phyloP scores from a whole-genome alignment of 1,284 basidiomycete species.

The Sphagnurus paluster region DNA sequence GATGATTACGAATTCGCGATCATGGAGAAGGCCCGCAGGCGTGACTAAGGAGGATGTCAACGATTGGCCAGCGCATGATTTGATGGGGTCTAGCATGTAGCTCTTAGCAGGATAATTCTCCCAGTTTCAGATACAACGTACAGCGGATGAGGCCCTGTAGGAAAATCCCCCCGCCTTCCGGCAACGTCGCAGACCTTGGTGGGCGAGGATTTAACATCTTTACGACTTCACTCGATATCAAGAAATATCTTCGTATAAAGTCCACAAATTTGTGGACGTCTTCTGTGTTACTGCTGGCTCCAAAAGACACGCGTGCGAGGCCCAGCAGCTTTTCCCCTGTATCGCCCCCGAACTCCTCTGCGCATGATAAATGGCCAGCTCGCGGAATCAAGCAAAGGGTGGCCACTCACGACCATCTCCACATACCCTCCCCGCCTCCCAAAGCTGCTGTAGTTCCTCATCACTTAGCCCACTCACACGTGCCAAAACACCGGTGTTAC shows the following conservation, averaged over 20 bases:
- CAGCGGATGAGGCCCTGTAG: constrained; percentile 14
- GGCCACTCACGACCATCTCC: constrained; percentile 13
- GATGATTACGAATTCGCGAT: constrained; percentile 15
- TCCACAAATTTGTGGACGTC: constrained; percentile 14
- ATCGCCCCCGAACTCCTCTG: constrained; percentile 17
- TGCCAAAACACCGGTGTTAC: constrained; percentile 16
- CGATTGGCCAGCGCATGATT: constrained; percentile 16
- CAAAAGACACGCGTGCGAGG: constrained; percentile 16
- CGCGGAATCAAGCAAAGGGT: not conserved
- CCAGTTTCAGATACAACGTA: not conserved
- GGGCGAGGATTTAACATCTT: not conserved
- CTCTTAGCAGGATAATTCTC: not conserved
- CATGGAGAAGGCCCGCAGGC: constrained; percentile 11
- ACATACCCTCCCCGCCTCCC: constrained; percentile 16
- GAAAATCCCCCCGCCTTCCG: not conserved
- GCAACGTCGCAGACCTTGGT: not conserved
- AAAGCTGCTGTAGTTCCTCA: constrained; percentile 9
- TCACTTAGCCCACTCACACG: constrained; percentile 14
- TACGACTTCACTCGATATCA: constrained; percentile 9
- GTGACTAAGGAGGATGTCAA: constrained; percentile 9
- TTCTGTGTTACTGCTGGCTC: constrained; percentile 12
- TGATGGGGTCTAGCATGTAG: constrained; percentile 12
- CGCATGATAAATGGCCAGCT: not conserved
- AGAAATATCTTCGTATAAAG: constrained; percentile 13
- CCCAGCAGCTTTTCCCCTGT: constrained; percentile 11